Base-by-base conservation (phyloP, 805 yeast genomes). In the Sugiyamaella lignohabitans region DNA sequence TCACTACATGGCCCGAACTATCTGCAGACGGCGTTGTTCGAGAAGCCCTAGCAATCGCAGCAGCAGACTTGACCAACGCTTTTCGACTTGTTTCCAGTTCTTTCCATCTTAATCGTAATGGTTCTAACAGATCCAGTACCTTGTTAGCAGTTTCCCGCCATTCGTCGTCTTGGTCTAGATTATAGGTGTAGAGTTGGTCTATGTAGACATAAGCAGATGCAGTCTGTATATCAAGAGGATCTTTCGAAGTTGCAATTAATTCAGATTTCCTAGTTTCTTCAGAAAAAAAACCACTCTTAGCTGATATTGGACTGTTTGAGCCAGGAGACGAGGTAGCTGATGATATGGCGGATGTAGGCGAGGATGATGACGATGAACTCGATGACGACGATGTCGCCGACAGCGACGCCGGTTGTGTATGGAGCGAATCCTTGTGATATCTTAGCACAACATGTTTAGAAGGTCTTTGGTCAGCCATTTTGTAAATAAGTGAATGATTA, bases 71-170 rank as follows among this genome's bases (percentile, higher is more conserved):
- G 10, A 18, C 37, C 27, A 42, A 24, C 18, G 49, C 21, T 30
- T 42, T 51, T 5, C 54, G 44, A 4, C 27, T 35, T n/a, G 20
- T 38, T 22, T 53, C 56, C 18, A 53, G 48, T 36, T 48, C 49
- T 14, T 38, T 22, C 55, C 55, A 53, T 19, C 48, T 42, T n/a
- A 30, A 36, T 19, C 46, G 44, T 44, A 53, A 30, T n/a, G 38
- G 37, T 16, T 29, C 35, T 24, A 53, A 35, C 10, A 49, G 23
- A 5, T 23, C 29, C n/a, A 40, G 21, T 32, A 53, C 50, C 32
- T 47, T 49, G 23, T 45, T 42, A 18, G 57, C 55, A 5, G 48
- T 46, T 20, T 45, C 37, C 14, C 40, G 43, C 57, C 57, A 53
- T 29, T 49, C 50, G 23, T 46, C 52, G 18, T 49, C 53, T 24